Conservation (phyloP, 2,329 filamentous ascomycete genomes). For the Aspergillus pseudotamarii region DNA sequence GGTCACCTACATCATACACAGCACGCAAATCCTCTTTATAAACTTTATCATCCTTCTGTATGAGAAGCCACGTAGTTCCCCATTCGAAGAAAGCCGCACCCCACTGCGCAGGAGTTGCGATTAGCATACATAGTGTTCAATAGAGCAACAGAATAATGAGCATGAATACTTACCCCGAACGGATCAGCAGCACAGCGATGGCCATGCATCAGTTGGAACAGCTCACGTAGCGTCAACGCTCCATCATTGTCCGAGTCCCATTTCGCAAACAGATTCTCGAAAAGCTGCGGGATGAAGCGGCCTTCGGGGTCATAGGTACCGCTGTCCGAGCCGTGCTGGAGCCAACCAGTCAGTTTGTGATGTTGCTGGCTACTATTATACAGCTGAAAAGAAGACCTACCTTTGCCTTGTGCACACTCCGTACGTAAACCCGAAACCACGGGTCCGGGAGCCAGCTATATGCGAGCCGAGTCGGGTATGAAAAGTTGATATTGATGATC, state of each 20-base stretch:
- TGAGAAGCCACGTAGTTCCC: slow-evolving; percentile 32
- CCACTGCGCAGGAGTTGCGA: slow-evolving; percentile 29
- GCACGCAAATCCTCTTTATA: slow-evolving; percentile 32
- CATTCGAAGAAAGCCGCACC: slow-evolving; percentile 50
- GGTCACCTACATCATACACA: slow-evolving; percentile 41
- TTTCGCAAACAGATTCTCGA: slow-evolving; percentile 54
- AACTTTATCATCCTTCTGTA: slow-evolving; percentile 32
- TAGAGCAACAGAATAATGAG: accelerated
- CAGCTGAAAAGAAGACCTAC: background rate
- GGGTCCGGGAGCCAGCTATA: slow-evolving; percentile 10
- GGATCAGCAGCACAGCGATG: background rate
- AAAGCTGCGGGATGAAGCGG: slow-evolving; percentile 49
- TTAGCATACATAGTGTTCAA: background rate
- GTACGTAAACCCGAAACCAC: background rate
- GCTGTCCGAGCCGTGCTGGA: slow-evolving; percentile 28
- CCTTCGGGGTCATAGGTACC: slow-evolving; percentile 51
- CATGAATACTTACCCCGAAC: background rate
- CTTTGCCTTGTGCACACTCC: background rate
- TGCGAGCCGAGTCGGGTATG: slow-evolving; percentile 48
- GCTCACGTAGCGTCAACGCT: background rate
- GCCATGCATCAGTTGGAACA: background rate
- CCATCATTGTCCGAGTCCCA: slow-evolving; percentile 37
- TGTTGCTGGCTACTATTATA: too few relatives aligned
- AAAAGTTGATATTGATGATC: slow-evolving; percentile 47
- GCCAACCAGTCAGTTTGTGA: background rate